phyloP scores from a whole-genome alignment of 2,329 filamentous ascomycete species.

The Fusarium begoniae region DNA sequence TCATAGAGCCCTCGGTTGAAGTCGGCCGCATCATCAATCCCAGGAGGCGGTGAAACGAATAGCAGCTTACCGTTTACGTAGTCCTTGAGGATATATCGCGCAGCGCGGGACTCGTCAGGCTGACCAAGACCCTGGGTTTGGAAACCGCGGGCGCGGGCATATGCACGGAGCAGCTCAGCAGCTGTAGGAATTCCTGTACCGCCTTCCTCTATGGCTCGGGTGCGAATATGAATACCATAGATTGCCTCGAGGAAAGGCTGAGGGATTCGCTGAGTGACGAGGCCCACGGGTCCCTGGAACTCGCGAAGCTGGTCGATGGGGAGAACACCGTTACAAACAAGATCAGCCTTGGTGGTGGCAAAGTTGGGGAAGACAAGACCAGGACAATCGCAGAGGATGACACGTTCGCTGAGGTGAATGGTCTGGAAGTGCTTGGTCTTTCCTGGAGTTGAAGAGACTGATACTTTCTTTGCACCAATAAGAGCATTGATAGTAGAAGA shows the following conservation, averaged over 20 bases:
- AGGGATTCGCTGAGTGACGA: conserved; percentile 87
- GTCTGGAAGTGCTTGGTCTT: conserved; percentile 99
- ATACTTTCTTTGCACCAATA: conserved; percentile 98
- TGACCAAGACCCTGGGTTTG: conserved; percentile 88
- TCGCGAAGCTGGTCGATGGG: conserved; percentile 97
- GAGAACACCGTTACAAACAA: conserved; percentile 93
- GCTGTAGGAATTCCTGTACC: conserved; percentile 88
- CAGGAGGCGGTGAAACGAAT: conserved; percentile 87
- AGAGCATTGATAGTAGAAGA: conserved; percentile 99
- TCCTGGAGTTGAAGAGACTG: conserved; percentile 94
- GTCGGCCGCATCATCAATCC: conserved; percentile 72
- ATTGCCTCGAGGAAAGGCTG: conserved; percentile 89
- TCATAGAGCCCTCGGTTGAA: conserved; percentile 96
- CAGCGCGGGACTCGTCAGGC: conserved; percentile 92
- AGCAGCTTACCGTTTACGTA: conserved; percentile 97
- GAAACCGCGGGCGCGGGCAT: conserved; percentile 90
- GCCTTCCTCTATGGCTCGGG: conserved; percentile 85
- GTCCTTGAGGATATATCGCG: conserved; percentile 91
- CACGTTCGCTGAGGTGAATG: conserved; percentile 88
- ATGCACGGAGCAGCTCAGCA: conserved; percentile 84
- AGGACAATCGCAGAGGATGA: conserved; percentile 96
- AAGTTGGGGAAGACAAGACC: conserved; percentile 99
- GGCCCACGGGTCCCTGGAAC: conserved; percentile 83
- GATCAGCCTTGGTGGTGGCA: conserved; percentile 92
- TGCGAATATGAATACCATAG: conserved; percentile 91